These are phyloP conservation scores for Gossypium davidsonii DNA, from an alignment of 441 rosid genomes.

Conservation along the genomic window DNA sequence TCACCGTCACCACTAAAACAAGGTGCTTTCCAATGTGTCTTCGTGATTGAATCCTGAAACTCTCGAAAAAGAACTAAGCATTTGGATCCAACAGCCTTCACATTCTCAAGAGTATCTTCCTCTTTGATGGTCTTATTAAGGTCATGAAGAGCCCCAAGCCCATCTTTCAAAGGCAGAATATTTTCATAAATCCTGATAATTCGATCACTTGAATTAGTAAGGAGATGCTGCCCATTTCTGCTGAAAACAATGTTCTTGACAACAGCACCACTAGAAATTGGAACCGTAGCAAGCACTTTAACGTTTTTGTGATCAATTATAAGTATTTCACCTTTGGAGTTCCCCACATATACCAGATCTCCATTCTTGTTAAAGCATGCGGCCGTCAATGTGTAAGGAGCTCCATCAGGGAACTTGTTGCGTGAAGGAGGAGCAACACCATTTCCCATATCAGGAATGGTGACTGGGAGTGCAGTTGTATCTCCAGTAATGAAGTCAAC, in stretches of 20 bases:
- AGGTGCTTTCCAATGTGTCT: constrained; percentile 97
- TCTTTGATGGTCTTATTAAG: constrained; percentile 40
- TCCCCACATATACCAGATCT: constrained; percentile 87
- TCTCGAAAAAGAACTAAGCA: constrained; percentile 80
- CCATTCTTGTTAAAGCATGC: constrained; percentile 94
- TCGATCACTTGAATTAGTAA: constrained; percentile 90
- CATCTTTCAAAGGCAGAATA: constrained; percentile 73
- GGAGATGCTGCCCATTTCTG: constrained; percentile 83
- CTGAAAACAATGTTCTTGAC: constrained; percentile 81
- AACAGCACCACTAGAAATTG: constrained; percentile 60
- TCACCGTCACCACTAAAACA: constrained; percentile 98
- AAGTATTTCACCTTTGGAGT: constrained; percentile 90
- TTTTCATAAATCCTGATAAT: constrained; percentile 84
- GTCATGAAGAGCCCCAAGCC: constrained; percentile 42
- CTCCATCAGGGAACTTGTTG: constrained; percentile 56
- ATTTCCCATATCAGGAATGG: constrained; percentile 46
- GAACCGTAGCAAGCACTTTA: constrained; percentile 59
- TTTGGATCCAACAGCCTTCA: constrained; percentile 70
- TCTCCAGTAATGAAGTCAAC: constrained; percentile 64
- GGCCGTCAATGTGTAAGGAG: constrained; percentile 72
- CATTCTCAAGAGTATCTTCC: constrained; percentile 55
- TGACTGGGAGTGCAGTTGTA: constrained; percentile 63
- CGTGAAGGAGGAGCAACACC: constrained; percentile 54
- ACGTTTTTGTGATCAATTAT: constrained; percentile 62
- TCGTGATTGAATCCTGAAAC: constrained; percentile 90